A percentile compares a stretch with the other conserved stretches of the same genome.
phyloP scores from a whole-genome alignment of 2,329 filamentous ascomycete species.

The Verticillium nubilum region DNA sequence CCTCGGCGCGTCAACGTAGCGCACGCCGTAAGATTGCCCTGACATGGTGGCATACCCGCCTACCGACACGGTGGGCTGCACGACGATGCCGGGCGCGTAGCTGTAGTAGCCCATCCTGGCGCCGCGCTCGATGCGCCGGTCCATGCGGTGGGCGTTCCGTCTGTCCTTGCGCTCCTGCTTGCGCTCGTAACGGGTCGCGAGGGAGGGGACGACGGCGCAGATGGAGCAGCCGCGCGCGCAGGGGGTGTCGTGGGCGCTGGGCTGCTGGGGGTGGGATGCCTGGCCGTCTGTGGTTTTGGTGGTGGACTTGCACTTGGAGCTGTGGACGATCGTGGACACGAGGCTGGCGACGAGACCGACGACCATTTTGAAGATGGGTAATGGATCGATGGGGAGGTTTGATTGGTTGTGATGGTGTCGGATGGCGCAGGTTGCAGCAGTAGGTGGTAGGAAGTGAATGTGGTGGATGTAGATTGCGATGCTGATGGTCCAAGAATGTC shows the following conservation, averaged over 20 bases:
- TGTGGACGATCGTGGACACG: slow-evolving; percentile 11
- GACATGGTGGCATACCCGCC: neutral
- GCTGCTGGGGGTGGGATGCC: neutral
- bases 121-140: neutral
- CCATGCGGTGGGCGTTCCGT: neutral
- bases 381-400: neutral
- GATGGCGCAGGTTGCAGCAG: neutral
- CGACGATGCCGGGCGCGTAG: neutral
- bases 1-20: neutral
- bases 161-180: neutral
- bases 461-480: neutral
- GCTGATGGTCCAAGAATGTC: neutral
- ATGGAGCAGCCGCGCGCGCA: neutral
- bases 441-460: neutral
- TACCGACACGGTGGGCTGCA: neutral
- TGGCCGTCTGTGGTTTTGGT: slow-evolving; percentile 1
- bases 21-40: neutral
- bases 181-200: neutral
- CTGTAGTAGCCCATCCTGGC: neutral
- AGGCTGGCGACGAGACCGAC: slow-evolving; percentile 13
- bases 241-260: neutral
- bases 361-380: neutral
- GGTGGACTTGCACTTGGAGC: slow-evolving; percentile 9
- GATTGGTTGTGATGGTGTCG: neutral
- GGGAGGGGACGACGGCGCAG: neutral